Base-by-base conservation (phyloP, 768 basidiomycete genomes). In the Tylopilus felleus region DNA sequence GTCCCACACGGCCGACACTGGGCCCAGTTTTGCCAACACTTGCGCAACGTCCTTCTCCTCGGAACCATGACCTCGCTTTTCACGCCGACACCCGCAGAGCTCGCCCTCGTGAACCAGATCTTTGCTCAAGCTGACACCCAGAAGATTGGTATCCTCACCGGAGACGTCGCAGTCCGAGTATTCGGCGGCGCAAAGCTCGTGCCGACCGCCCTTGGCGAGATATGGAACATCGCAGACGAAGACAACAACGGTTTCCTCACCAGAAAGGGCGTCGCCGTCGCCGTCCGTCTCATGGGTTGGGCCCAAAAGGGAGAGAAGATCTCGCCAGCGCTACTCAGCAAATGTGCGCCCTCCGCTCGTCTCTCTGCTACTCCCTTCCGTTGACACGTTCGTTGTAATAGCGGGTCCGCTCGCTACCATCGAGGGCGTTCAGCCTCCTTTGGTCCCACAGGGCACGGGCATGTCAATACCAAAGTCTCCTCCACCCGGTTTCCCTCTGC, bases 221-320 rank as follows among this genome's bases (percentile, higher is more conserved):
- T 99, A 59, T 99, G 97, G 96, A 81, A 77, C 55, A 74, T 98
- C 54, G 86, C 93, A 47, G 97, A 99, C 75, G 85, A 89, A 51
- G 86, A 94, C 29, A 95, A 98, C 76, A 90, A 90, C 56, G 97
- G 97, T 2, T 93, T 86, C 74, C 81, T 99, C 50, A 86, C 93
- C 12, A 84, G 82, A 60, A 94, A 91, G 66, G 90, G 90, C 41
- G 90, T 93, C 62, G 85, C 92, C 17, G 77, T 89, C 56, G 94
- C 91, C 25, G 77, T 96, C n/a, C 80, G 97, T 53, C 78, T 98
- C 47, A 93, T 99, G 57, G 93, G 90, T 5, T 90, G 90, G 78
- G 90, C 93, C 3, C 97, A 98, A 77, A 86, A 86, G 61, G 93
- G 86, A 59, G 88, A 89, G 66, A 79, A 79, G 56, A 69, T 89